Evolutionary conservation across 352 stramenopile species (phyloP).

Genomic region (Globisporangium emineosum): DNA sequence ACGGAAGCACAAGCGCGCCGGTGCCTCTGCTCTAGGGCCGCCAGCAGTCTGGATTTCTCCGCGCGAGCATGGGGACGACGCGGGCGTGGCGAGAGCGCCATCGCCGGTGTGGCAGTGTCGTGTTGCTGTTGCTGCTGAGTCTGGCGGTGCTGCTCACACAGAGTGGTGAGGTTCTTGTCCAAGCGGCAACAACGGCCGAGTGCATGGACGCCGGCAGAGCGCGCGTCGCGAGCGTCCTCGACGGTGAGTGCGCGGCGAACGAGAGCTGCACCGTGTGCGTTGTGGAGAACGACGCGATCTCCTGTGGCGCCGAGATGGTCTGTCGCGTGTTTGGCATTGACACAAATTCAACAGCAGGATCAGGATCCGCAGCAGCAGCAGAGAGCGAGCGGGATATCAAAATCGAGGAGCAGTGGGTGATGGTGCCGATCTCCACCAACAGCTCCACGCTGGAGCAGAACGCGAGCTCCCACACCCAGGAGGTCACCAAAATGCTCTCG

Average conservation of each 20-base stretch:
- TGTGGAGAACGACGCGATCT: background rate
- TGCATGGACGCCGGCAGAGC: conserved; percentile 4
- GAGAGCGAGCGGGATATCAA: background rate
- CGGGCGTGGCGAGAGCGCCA: background rate
- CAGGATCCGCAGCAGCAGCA: background rate
- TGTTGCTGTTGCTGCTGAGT: background rate
- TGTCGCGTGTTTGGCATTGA: conserved; percentile 1
- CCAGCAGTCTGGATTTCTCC: background rate
- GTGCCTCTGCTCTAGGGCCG: background rate
- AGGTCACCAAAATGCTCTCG: background rate
- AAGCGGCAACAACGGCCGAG: background rate
- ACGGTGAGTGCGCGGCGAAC: background rate
- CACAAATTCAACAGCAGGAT: background rate
- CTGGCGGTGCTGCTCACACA: background rate
- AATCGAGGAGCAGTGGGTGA: conserved; percentile 11
- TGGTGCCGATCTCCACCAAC: background rate
- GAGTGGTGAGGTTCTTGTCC: background rate
- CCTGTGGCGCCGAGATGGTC: conserved; percentile 7
- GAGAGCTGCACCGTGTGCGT: conserved; percentile 15
- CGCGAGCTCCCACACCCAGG: background rate
- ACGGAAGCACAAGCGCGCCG: too few relatives aligned
- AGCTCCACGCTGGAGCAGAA: background rate
- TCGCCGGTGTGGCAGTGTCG: background rate
- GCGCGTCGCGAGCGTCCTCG: background rate
- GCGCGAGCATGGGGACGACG: background rate